phyloP scores from a whole-genome alignment of 2,329 filamentous ascomycete species.

The Fusarium subtropicale region DNA sequence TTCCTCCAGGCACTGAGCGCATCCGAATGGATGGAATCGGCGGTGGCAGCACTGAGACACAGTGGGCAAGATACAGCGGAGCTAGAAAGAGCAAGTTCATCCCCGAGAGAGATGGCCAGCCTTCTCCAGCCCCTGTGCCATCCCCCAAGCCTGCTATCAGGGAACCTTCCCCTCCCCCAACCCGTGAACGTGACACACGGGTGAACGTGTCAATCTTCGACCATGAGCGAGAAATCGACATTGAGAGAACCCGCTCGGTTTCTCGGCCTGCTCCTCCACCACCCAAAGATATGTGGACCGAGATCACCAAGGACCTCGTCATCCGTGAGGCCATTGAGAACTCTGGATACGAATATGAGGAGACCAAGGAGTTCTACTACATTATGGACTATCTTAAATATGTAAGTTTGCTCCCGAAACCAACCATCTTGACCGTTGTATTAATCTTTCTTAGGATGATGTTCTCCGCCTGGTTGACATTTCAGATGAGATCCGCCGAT shows the following conservation, averaged over 20 bases:
- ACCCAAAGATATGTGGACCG: constrained; percentile 86
- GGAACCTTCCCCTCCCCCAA: constrained; percentile 47
- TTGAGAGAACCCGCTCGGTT: constrained; percentile 67
- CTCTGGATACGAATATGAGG: constrained; percentile 87
- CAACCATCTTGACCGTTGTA: neutral
- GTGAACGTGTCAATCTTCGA: constrained; percentile 62
- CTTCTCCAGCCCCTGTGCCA: constrained; percentile 34
- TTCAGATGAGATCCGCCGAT: constrained; percentile 82
- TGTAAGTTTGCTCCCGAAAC: constrained; percentile 66
- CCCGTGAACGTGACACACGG: constrained; percentile 46
- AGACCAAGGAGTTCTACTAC: constrained; percentile 91
- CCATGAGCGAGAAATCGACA: constrained; percentile 62
- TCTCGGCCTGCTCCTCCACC: constrained; percentile 55
- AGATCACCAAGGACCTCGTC: constrained; percentile 94
- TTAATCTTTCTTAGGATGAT: constrained; percentile 72
- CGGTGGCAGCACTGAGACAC: constrained; percentile 79
- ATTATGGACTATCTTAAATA: constrained; percentile 90
- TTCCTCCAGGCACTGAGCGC: constrained; percentile 83
- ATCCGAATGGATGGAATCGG: constrained; percentile 85
- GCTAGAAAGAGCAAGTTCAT: constrained; percentile 80
- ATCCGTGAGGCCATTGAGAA: constrained; percentile 86
- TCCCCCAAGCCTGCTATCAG: constrained; percentile 41
- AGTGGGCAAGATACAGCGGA: constrained; percentile 83
- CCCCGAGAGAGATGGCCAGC: constrained; percentile 70
- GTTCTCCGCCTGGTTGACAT: constrained; percentile 85